phyloP scores from a whole-genome alignment of 2,329 filamentous ascomycete species.

The Zasmidium angulare region DNA sequence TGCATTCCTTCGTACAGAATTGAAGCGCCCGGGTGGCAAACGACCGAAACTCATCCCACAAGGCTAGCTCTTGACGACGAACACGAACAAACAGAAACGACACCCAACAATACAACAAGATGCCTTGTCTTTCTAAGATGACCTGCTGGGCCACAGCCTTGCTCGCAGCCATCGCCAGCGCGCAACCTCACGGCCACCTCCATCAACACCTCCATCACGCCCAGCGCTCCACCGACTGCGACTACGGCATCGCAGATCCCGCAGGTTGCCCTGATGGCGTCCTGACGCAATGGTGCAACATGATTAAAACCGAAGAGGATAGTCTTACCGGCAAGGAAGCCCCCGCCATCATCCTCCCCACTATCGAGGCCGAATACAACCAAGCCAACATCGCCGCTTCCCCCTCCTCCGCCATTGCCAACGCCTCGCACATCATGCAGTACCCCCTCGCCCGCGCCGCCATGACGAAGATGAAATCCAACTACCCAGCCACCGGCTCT shows the following conservation, averaged over 20 bases:
- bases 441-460: slow-evolving; percentile 13
- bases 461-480: slow-evolving; percentile 12
- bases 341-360: neutral
- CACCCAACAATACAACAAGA: neutral
- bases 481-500: slow-evolving; percentile 14
- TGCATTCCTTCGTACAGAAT: neutral
- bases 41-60: neutral
- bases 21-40: neutral
- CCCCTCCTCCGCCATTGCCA: slow-evolving; percentile 8
- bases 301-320: slow-evolving; percentile 14
- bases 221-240: neutral
- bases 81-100: neutral
- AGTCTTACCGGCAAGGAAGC: slow-evolving; percentile 1
- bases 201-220: neutral
- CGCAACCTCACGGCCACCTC: neutral
- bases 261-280: slow-evolving; percentile 6
- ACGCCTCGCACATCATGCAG: slow-evolving; percentile 12
- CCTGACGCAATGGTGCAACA: slow-evolving; percentile 15
- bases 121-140: neutral
- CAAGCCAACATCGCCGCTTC: slow-evolving; percentile 12
- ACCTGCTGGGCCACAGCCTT: neutral
- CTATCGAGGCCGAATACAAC: slow-evolving; percentile 6
- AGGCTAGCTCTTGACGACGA: neutral
- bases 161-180: neutral
- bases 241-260: slow-evolving; percentile 1